Base-by-base conservation (phyloP, 2,329 filamentous ascomycete genomes). In the Diaporthe capsici region DNA sequence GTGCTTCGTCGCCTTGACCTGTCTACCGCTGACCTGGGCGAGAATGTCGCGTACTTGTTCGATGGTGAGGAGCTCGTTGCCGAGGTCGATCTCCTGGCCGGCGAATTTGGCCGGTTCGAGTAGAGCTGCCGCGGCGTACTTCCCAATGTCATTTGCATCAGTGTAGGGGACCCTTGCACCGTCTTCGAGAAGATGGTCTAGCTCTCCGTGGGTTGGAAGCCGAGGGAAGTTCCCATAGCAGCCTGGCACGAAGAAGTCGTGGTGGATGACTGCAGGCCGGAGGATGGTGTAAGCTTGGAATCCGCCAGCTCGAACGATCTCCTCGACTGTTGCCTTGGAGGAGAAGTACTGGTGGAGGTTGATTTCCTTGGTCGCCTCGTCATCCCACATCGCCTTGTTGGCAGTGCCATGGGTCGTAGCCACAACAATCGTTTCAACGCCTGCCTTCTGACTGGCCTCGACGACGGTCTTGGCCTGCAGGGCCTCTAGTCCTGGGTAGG, bases 121-220 rank as follows among this genome's bases (percentile, higher is more conserved):
- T 3, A 85, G 49, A 8, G 83, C 83, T 0, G 82, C 81, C 1
- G 82, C 80, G 0, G 79, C 83, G 68, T 83, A 85, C 74, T 72
- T 80, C 0, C 82, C 84, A 15, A 85, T 65, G 51, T 85, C 83
- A 47, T 75, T 70, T 0, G 73, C 76, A 60, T 84, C 83, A 0
- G 81, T 84, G 28, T 81, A 78, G 2, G 78, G 78, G 72, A 84
- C 73, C 20, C 70, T 78, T 22, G 74, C 76, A 0, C 78, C 79
- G 0, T 80, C 80, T 1, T 78, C 42, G 34, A 78, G 78, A 2
- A 71, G 58, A 39, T 83, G 79, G 22, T 79, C 82, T 0, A 85
- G 77, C 61, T 81, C 80, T 0, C 81, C 82, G 2, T 80, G 74
- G 0, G 74, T 77, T 1, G 81, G 15, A 12, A 85, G 81, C 0